Percentiles rank a stretch among this genome's conserved stretches.
phyloP scores from a whole-genome alignment of 2,329 filamentous ascomycete species.

The Davidsoniella virescens region DNA sequence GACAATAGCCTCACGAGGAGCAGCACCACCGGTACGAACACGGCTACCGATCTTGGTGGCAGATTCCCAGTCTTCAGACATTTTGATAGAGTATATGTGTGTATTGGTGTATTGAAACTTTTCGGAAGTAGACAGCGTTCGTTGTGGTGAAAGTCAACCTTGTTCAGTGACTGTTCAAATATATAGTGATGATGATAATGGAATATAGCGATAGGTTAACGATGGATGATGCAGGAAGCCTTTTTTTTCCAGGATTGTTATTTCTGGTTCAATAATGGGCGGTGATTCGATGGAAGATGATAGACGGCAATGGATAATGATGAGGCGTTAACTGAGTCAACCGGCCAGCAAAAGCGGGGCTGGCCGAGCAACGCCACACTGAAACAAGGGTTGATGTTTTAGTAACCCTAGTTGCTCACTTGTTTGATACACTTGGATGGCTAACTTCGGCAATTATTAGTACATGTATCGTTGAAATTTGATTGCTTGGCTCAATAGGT shows the following conservation, averaged over 20 bases:
- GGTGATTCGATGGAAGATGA: slow-evolving; percentile 10
- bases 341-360: slow-evolving; percentile 10
- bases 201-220: neutral
- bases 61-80: slow-evolving; percentile 61
- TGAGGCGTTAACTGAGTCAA: slow-evolving; percentile 12
- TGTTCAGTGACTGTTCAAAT: neutral
- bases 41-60: slow-evolving; percentile 91
- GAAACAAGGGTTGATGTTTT: neutral
- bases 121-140: neutral
- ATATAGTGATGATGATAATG: neutral
- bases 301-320: slow-evolving; percentile 9
- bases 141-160: neutral
- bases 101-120: slow-evolving; percentile 1
- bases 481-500: too few species aligned
- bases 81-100: slow-evolving; percentile 31
- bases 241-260: neutral
- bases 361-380: neutral
- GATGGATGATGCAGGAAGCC: neutral
- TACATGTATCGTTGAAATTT: too few species aligned
- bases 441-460: too few species aligned
- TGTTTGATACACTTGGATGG: too few species aligned
- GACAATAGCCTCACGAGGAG: slow-evolving; percentile 70
- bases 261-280: neutral
- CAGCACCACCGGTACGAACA: slow-evolving; percentile 48
- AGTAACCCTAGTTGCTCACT: neutral